phyloP scores from a whole-genome alignment of 75 land plant genomes.

The Isoetes taiwanensis region DNA sequence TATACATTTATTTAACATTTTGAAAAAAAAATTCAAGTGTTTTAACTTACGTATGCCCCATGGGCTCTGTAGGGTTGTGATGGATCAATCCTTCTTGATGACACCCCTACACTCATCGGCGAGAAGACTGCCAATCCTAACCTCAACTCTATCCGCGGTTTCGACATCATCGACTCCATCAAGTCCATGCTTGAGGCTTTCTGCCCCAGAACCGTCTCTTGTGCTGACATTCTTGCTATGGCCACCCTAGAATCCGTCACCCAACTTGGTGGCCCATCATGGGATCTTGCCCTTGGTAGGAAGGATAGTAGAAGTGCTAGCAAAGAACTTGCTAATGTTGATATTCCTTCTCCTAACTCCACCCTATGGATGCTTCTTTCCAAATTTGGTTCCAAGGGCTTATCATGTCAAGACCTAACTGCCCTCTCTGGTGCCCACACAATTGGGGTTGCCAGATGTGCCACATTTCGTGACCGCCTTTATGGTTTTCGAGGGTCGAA shows the following conservation, averaged over 20 bases:
- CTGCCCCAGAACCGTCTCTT: conserved; percentile 2
- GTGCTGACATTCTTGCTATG: conserved; percentile 5
- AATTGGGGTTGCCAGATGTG: neutral
- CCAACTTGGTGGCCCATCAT: conserved; percentile 5
- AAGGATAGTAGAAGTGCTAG: neutral
- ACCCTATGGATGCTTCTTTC: neutral
- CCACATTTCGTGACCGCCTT: neutral
- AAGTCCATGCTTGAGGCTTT: neutral
- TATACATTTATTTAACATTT: no score
- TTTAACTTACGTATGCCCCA: no score
- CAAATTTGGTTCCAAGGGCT: neutral
- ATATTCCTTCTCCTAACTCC: neutral
- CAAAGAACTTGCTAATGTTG: neutral
- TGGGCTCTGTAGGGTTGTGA: no score
- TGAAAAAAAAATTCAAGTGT: no score
- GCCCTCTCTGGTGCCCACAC: conserved; percentile 5
- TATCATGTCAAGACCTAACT: neutral
- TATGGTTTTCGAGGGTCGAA: neutral
- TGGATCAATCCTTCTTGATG: conserved; percentile 8
- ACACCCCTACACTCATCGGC: neutral
- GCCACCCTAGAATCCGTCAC: neutral
- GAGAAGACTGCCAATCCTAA: conserved; percentile 4
- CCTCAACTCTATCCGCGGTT: neutral
- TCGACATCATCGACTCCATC: conserved; percentile 2
- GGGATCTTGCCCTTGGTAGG: neutral